phyloP scores from a whole-genome alignment of 495 filamentous ascomycete species.

The Bombardia bombarda region DNA sequence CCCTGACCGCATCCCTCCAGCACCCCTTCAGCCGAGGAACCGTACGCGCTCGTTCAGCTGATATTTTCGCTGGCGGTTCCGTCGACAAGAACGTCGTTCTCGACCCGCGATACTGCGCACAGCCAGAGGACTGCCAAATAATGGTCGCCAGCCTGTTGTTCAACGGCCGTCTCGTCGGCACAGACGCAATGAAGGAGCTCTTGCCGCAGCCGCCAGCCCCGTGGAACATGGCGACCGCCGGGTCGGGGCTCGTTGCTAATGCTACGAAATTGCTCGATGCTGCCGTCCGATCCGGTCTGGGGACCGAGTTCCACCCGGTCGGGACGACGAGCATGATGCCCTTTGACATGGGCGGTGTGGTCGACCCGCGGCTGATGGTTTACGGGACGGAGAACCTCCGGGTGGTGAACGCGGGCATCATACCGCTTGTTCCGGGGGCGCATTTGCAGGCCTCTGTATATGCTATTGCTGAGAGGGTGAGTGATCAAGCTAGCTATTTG shows the following conservation, averaged over 20 bases:
- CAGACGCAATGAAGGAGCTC: constrained; percentile 27
- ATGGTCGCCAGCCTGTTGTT: constrained; percentile 16
- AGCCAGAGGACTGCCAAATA: constrained; percentile 24
- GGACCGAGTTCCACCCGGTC: constrained; percentile 19
- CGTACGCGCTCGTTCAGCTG: constrained; percentile 23
- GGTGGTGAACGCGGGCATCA: constrained; percentile 44
- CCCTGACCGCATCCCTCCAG: constrained; percentile 21
- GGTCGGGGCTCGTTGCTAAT: neutral
- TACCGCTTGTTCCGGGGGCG: constrained; percentile 39
- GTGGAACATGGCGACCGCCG: neutral
- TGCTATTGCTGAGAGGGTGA: constrained; percentile 45
- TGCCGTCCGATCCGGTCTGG: constrained; percentile 10
- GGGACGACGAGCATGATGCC: constrained; percentile 42
- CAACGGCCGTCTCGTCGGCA: constrained; percentile 22
- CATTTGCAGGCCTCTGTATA: constrained; percentile 44
- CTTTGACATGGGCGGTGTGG: constrained; percentile 30
- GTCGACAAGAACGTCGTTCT: constrained; percentile 23
- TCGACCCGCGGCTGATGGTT: constrained; percentile 38
- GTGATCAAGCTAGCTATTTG: too few relatives aligned
- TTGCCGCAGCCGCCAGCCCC: constrained; percentile 9
- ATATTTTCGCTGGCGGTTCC: constrained; percentile 20
- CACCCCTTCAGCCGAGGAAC: constrained; percentile 32
- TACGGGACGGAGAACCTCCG: constrained; percentile 33
- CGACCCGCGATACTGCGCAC: constrained; percentile 23
- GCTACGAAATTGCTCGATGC: constrained; percentile 11